phyloP scores from a whole-genome alignment of 352 stramenopile species.

The Phytophthora cryptogea region DNA sequence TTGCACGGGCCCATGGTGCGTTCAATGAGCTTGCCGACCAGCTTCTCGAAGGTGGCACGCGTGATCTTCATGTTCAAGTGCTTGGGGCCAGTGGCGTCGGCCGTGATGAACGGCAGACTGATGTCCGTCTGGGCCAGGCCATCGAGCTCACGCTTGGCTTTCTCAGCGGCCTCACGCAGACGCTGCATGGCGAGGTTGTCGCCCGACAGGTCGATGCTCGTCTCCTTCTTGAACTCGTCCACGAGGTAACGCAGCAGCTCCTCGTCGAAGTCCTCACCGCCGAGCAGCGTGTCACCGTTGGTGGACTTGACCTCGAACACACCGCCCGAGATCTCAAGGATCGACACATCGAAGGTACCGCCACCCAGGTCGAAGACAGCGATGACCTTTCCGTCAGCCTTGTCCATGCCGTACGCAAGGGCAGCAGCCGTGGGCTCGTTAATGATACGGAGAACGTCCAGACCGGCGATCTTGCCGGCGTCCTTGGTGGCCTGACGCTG shows the following conservation, averaged over 20 bases:
- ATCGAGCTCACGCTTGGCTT: constrained; percentile 97
- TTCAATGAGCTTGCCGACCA: constrained; percentile 94
- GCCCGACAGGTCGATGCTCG: constrained; percentile 93
- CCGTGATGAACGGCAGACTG: constrained; percentile 97
- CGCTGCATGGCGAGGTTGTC: constrained; percentile 97
- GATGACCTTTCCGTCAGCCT: constrained; percentile 97
- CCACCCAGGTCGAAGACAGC: constrained; percentile 98
- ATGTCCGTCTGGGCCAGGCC: constrained; percentile 97
- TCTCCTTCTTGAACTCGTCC: constrained; percentile 96
- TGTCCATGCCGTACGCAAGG: constrained; percentile 98
- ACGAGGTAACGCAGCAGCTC: constrained; percentile 93
- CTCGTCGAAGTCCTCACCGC: constrained; percentile 98
- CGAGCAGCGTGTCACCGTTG: constrained; percentile 96
- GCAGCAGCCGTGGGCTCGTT: constrained; percentile 97
- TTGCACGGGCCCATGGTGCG: constrained; percentile 96
- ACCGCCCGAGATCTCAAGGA: constrained; percentile 96
- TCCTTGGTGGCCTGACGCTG: constrained; percentile 77
- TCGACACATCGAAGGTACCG: constrained; percentile 98
- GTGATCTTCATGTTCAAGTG: constrained; percentile 98
- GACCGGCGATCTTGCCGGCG: constrained; percentile 61
- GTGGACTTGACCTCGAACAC: constrained; percentile 98
- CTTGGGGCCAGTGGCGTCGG: constrained; percentile 96
- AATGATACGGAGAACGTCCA: constrained; percentile 89
- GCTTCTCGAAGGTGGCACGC: constrained; percentile 94
- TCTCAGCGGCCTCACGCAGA: constrained; percentile 94